A percentile compares a stretch with the other conserved stretches of the same genome.
phyloP scores from a whole-genome alignment of 805 yeast species.

The Tetrapisispora fleetii region DNA sequence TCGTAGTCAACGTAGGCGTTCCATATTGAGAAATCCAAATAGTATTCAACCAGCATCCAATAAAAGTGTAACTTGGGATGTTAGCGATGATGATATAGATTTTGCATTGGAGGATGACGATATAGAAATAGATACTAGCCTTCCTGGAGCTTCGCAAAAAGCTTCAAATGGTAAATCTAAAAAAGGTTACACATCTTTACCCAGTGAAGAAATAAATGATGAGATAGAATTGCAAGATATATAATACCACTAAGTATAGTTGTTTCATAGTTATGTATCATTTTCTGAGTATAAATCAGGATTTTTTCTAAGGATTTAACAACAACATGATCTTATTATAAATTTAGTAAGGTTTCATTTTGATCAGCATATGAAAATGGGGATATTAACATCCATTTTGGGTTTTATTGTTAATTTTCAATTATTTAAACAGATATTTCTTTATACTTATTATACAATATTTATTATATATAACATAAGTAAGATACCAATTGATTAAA shows the following conservation, averaged over 20 bases:
- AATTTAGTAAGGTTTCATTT: no score
- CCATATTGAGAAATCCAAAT: background rate
- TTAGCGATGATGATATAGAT: slow-evolving; percentile 9
- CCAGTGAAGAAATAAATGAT: slow-evolving; percentile 15
- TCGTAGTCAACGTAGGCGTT: background rate
- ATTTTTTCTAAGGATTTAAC: no score
- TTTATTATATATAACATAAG: no score
- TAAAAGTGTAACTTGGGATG: slow-evolving; percentile 1
- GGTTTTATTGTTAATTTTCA: no score
- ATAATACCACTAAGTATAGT: background rate
- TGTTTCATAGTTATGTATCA: background rate
- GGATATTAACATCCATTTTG: no score
- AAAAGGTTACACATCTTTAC: slow-evolving; percentile 16
- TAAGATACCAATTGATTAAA: no score
- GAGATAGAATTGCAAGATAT: slow-evolving; percentile 14
- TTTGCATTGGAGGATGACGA: slow-evolving; percentile 6
- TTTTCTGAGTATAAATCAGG: no score
- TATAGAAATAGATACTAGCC: background rate
- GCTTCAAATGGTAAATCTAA: slow-evolving; percentile 4
- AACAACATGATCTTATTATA: no score
- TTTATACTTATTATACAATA: no score
- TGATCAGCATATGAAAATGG: no score
- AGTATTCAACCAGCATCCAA: background rate
- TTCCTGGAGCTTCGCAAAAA: background rate
- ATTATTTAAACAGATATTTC: no score